These are phyloP conservation scores for Termitomyces sp. DNA, from an alignment of 768 basidiomycete species.

Conservation along the genomic window DNA sequence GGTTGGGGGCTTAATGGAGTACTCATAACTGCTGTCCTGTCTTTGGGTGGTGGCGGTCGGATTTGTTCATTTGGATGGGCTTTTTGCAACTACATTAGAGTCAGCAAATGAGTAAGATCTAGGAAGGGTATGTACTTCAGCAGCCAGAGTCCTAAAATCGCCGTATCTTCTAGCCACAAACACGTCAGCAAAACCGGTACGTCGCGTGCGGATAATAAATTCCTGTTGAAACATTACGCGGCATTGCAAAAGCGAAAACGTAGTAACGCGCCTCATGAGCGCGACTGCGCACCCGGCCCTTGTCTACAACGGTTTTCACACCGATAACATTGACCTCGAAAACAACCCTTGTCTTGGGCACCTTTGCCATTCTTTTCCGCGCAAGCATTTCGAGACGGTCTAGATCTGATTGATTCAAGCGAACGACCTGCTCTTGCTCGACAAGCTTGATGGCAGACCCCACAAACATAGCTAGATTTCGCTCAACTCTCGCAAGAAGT, in stretches of 20 bases:
- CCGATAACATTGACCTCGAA: constrained; percentile 93
- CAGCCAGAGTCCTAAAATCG: constrained; percentile 85
- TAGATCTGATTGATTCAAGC: constrained; percentile 81
- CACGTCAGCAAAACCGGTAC: constrained; percentile 65
- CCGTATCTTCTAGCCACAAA: constrained; percentile 93
- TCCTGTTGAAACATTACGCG: constrained; percentile 47
- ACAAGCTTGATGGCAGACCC: constrained; percentile 76
- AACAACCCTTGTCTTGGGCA: constrained; percentile 38
- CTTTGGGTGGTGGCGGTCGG: constrained; percentile 82
- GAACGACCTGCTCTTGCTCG: constrained; percentile 85
- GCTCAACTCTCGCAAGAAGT: constrained; percentile 73
- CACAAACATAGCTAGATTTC: constrained; percentile 78
- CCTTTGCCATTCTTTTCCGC: constrained; percentile 50
- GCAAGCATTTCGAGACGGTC: constrained; percentile 71
- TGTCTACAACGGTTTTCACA: constrained; percentile 78
- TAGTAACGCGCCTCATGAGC: constrained; percentile 70
- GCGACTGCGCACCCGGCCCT: constrained; percentile 78
- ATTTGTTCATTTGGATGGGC: constrained; percentile 81
- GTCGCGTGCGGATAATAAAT: constrained; percentile 87
- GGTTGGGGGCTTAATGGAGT: constrained; percentile 32
- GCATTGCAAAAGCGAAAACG: constrained; percentile 1
- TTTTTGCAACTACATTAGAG: constrained; percentile 63
- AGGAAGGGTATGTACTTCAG: constrained; percentile 50
- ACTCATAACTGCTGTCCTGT: constrained; percentile 65
- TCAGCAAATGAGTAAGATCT: constrained; percentile 6